Base-by-base conservation (phyloP, 2,329 filamentous ascomycete species). In the Monosporascus sp. region DNA sequence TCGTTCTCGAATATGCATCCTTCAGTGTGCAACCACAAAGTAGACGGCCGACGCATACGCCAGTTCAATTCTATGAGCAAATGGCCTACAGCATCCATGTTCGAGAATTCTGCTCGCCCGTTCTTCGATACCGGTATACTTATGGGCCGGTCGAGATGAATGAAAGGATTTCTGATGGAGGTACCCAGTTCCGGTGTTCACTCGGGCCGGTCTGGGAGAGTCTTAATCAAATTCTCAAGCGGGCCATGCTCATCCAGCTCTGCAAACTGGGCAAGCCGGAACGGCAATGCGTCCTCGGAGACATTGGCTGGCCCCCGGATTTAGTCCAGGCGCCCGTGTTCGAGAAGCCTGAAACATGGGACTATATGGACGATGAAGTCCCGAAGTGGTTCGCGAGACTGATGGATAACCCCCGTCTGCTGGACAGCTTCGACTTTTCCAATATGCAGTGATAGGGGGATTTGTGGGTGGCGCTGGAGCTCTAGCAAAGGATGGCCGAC, bases 261-360 rank as follows among this genome's bases (percentile, higher is more conserved):
- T 35, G 9, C n/a, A 49, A 54, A 50, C 37, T 55, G 40, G 31
- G 22, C 8, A 4, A 35, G 20, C 20, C 22, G 7, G 47, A 52
- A 17, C 40, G 22, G 16, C n/a, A 24, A 43, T 20, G 40, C 22
- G 19, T 43, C 19, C 22, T 31, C 6, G 26, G 26, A 6, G 52
- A 31, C 7, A n/a, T 45, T 5, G 35, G 24, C 20, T 1, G 24
- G 22, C 22, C 31, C 51, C 38, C 9, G 17, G 4, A 9, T 14
- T 43, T 7, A 5, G 6, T 31, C 35, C 27, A 17, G 16, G 22
- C 2, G 37, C 19, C 48, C 19, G 7, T 46, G 26, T 55, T 58
- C 37, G 44, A 48, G 22, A 52, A 54, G 17, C 54, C 54, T 14
- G 50, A 54, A 7, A 50, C 46, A 0, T 58, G 54, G 56, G 54